A percentile compares a stretch with the other conserved stretches of the same genome.
Evolutionary conservation across 306 rosid species (phyloP).

Genomic region (Cucurbita pepo): DNA sequence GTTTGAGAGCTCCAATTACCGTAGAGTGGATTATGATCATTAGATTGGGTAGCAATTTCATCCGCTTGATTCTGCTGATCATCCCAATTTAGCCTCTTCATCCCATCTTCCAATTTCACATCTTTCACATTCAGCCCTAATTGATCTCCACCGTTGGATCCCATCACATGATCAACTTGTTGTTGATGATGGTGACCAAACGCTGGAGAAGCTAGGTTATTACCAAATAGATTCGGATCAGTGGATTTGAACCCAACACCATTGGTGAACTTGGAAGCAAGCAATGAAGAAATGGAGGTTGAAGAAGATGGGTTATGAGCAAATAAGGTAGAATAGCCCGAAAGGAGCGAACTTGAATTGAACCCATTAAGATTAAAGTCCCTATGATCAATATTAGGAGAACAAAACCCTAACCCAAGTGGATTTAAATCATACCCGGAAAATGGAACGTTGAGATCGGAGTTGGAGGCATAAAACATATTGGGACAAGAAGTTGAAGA

Average conservation of each 20-base stretch:
- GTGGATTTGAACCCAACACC: too few relatives aligned
- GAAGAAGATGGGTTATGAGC: conserved; percentile 15
- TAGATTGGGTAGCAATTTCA: conserved; percentile 46
- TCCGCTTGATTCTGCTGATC: conserved; percentile 33
- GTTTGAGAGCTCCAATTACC: conserved; percentile 35
- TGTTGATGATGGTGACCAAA: conserved; percentile 7
- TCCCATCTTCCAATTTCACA: conserved; percentile 50
- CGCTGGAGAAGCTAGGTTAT: conserved; percentile 11
- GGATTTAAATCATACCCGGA: conserved; percentile 35
- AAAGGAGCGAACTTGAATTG: conserved; percentile 21
- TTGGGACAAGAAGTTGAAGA: conserved; percentile 9
- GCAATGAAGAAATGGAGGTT: conserved; percentile 34
- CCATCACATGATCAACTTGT: background rate
- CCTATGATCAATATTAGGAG: conserved; percentile 12
- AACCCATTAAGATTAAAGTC: conserved; percentile 4
- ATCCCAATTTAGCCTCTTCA: conserved; percentile 23
- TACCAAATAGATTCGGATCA: conserved; percentile 13
- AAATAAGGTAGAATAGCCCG: conserved; percentile 36
- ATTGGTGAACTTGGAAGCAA: conserved; percentile 31
- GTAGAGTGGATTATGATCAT: conserved; percentile 19
- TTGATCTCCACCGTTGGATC: background rate
- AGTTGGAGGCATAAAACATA: conserved; percentile 35
- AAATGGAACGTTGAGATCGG: conserved; percentile 32
- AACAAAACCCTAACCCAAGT: conserved; percentile 33
- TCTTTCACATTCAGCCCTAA: conserved; percentile 14